Percentiles rank a stretch among this genome's conserved stretches.
These are phyloP conservation scores for Aphanomyces stellatus DNA, from an alignment of 352 stramenopile species.

Conservation along the genomic window DNA sequence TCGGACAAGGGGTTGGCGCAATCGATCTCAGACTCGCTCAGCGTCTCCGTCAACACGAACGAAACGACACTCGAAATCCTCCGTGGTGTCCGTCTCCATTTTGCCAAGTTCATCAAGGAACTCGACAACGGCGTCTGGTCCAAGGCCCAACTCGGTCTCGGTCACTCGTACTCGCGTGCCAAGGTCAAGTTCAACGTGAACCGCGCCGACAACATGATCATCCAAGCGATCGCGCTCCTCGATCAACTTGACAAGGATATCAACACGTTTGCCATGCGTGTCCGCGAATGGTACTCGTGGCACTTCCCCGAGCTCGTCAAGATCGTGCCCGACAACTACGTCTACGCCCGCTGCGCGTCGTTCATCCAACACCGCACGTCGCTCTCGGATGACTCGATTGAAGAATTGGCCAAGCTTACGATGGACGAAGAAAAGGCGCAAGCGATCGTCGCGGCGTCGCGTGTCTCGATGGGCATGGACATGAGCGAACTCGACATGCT, in stretches of 20 bases:
- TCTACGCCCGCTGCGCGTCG: conserved; percentile 95
- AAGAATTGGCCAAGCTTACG: conserved; percentile 88
- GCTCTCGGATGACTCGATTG: conserved; percentile 70
- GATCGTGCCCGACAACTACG: conserved; percentile 99
- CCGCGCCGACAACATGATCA: conserved; percentile 99
- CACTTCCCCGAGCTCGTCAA: conserved; percentile 99
- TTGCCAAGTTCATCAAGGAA: conserved; percentile 97
- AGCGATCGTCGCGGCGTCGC: conserved; percentile 91
- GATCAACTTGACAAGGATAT: conserved; percentile 99
- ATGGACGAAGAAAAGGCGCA: conserved; percentile 96
- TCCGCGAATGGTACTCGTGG: conserved; percentile 99
- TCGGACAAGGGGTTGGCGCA: conserved; percentile 91
- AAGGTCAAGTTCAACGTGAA: conserved; percentile 99
- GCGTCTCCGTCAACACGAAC: conserved; percentile 94
- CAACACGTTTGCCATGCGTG: conserved; percentile 99
- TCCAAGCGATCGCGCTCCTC: conserved; percentile 98
- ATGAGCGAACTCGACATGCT: conserved; percentile 99
- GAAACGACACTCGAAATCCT: conserved; percentile 96
- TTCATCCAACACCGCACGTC: conserved; percentile 94
- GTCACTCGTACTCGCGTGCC: conserved; percentile 98
- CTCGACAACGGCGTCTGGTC: conserved; percentile 92
- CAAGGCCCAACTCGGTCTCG: conserved; percentile 98
- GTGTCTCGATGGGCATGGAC: conserved; percentile 99
- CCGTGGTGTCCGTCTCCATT: conserved; percentile 94
- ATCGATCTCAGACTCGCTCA: conserved; percentile 93